These are phyloP conservation scores for Pisolithus marmoratus DNA, from an alignment of 768 basidiomycete species.

Conservation along the genomic window DNA sequence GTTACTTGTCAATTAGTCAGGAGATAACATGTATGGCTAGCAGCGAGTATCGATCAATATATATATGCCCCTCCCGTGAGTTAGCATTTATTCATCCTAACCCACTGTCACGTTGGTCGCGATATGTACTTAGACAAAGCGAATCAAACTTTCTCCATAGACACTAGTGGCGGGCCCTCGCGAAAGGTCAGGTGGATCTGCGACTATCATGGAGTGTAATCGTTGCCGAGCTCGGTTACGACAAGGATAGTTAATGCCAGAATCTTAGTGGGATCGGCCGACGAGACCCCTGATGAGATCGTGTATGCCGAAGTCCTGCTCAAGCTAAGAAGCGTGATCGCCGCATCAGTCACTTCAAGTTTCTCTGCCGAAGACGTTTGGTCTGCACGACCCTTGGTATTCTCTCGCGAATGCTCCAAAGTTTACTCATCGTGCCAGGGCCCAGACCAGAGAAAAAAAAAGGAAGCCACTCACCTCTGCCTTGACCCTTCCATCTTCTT, in stretches of 20 bases:
- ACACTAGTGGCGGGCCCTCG: no score
- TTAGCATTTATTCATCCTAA: no score
- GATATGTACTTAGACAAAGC: no score
- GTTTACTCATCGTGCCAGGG: neutral
- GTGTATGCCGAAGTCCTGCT: slow-evolving; percentile 48
- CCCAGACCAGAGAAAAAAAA: neutral
- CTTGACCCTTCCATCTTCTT: slow-evolving; percentile 46
- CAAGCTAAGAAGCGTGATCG: slow-evolving; percentile 38
- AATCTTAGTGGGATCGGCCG: neutral
- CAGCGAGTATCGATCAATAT: no score
- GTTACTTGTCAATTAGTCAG: no score
- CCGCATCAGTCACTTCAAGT: neutral
- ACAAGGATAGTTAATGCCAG: neutral
- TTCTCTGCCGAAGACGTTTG: no score
- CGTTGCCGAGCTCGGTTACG: neutral
- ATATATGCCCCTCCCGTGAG: no score
- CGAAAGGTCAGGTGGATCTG: no score
- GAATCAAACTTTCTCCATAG: no score
- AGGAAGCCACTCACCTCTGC: slow-evolving; percentile 39
- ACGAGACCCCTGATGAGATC: slow-evolving; percentile 10
- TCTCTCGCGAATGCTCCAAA: neutral
- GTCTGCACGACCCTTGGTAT: neutral
- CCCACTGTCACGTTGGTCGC: no score
- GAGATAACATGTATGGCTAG: no score
- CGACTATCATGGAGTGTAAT: no score